Conservation (phyloP, 2,329 filamentous ascomycete species). For the Cytospora piceicola region DNA sequence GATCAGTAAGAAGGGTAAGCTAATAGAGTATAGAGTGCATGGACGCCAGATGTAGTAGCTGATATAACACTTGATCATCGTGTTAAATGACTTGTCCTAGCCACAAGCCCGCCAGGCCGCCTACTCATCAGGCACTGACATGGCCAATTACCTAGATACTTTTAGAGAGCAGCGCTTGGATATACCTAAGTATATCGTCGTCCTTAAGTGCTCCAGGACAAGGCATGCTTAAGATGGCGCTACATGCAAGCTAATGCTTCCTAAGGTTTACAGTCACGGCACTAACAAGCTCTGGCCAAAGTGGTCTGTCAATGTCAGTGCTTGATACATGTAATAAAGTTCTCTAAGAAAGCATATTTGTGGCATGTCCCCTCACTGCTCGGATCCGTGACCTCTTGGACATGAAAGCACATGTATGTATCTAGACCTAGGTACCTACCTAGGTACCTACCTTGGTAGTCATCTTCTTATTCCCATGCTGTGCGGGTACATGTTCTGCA, state of each 20-base stretch:
- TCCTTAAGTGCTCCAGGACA: neutral
- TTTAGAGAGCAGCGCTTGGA: too few species aligned
- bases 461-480: neutral
- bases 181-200: too few species aligned
- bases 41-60: neutral
- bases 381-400: neutral
- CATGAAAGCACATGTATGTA: neutral
- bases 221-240: neutral
- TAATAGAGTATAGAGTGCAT: neutral
- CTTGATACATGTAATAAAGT: neutral
- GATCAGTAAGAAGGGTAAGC: neutral
- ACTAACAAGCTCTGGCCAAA: neutral
- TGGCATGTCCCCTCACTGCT: neutral
- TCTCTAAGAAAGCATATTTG: neutral
- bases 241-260: neutral
- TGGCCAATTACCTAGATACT: too few species aligned
- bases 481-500: neutral
- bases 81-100: neutral
- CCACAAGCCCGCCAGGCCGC: too few species aligned
- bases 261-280: neutral
- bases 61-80: neutral
- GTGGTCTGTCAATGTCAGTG: neutral
- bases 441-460: neutral
- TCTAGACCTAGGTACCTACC: neutral
- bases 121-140: too few species aligned